These are phyloP conservation scores for Strigomonas culicis DNA, from an alignment of 208 protist genomes.

Conservation along the genomic window DNA sequence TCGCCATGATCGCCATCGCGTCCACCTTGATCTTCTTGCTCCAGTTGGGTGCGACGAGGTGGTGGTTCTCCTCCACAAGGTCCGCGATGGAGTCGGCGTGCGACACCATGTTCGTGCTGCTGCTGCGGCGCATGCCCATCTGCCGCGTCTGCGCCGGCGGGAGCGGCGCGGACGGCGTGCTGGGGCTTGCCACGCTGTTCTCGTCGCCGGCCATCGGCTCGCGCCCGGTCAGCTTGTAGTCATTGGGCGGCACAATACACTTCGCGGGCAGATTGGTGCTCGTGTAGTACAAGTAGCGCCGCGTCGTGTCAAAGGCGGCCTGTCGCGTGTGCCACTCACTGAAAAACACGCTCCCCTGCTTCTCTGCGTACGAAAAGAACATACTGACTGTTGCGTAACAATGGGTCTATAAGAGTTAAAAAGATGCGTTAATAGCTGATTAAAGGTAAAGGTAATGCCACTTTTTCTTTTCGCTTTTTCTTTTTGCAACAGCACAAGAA, in stretches of 20 bases:
- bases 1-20: constrained; percentile 25
- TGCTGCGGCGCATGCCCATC: no score
- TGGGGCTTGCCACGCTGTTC: background rate
- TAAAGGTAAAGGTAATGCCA: no score
- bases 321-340: constrained; percentile 41
- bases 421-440: background rate
- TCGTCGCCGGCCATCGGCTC: background rate
- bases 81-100: background rate
- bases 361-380: constrained; percentile 62
- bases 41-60: constrained; percentile 18
- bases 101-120: no score
- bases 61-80: background rate
- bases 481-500: no score
- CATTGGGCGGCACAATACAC: background rate
- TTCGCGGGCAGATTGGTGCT: constrained; percentile 13
- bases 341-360: constrained; percentile 39
- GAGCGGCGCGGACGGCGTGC: background rate
- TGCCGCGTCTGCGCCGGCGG: no score
- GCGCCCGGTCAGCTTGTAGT: background rate
- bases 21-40: constrained; percentile 51
- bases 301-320: constrained; percentile 57
- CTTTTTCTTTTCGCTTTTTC: no score
- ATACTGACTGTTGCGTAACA: constrained; percentile 15
- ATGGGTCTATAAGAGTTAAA: background rate
- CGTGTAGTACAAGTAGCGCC: constrained; percentile 71